Conservation (phyloP, 2,329 filamentous ascomycete species). For the Xylariaceae sp. region DNA sequence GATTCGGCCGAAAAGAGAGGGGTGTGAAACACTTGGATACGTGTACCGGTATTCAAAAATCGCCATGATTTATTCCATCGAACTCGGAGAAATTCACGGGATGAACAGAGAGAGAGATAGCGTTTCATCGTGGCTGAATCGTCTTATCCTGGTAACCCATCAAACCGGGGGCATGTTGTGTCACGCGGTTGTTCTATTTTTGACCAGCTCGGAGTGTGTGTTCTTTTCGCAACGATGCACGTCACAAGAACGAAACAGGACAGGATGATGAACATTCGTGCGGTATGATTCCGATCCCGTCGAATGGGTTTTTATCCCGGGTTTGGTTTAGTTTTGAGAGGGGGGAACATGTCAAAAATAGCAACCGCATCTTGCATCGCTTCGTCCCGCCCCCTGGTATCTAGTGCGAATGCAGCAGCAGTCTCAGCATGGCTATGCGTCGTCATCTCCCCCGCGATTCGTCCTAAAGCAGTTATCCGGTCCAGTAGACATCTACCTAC, state of each 20-base stretch:
- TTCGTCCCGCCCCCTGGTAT: constrained; percentile 24
- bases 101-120: constrained; percentile 8
- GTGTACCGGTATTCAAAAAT: too few species aligned
- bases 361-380: constrained; percentile 22
- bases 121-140: constrained; percentile 5
- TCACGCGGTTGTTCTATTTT: constrained; percentile 10
- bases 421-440: constrained; percentile 9
- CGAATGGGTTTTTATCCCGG: constrained; percentile 18
- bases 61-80: too few species aligned
- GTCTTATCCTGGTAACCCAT: constrained; percentile 10
- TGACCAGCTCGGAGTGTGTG: constrained; percentile 5
- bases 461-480: too few species aligned
- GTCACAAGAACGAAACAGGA: constrained; percentile 12
- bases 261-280: constrained; percentile 3
- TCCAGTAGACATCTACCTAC: too few species aligned
- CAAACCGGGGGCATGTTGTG: constrained; percentile 7
- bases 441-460: neutral
- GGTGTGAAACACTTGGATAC: too few species aligned
- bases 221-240: constrained; percentile 13
- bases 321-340: constrained; percentile 6
- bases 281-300: constrained; percentile 10
- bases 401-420: too few species aligned
- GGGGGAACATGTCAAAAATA: constrained; percentile 11
- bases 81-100: constrained; percentile 1
- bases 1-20: constrained; percentile 10